These are phyloP conservation scores for Psilocybe mexicana DNA, from an alignment of 1,284 basidiomycete species.

Conservation along the genomic window DNA sequence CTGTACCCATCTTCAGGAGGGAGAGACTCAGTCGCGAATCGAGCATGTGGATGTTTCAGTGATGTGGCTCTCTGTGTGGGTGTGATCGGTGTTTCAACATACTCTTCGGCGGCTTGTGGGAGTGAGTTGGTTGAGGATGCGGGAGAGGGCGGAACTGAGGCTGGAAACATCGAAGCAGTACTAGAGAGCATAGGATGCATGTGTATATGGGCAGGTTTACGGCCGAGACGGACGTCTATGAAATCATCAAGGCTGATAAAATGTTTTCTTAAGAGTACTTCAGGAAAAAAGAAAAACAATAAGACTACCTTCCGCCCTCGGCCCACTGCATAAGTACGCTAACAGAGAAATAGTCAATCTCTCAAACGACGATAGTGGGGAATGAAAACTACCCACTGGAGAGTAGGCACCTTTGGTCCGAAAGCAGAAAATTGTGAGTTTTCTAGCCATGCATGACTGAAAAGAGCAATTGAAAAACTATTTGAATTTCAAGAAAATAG, in stretches of 20 bases:
- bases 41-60: background rate
- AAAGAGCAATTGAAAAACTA: background rate
- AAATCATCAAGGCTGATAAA: slow-evolving; percentile 72
- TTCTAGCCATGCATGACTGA: slow-evolving; percentile 89
- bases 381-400: slow-evolving; percentile 55
- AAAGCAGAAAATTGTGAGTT: slow-evolving; percentile 81
- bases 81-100: slow-evolving; percentile 2
- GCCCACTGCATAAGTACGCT: slow-evolving; percentile 95
- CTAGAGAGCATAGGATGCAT: slow-evolving; percentile 46
- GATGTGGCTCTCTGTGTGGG: slow-evolving; percentile 16
- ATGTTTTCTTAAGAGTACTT: background rate
- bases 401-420: slow-evolving; percentile 79
- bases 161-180: slow-evolving; percentile 29
- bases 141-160: slow-evolving; percentile 29
- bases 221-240: slow-evolving; percentile 74
- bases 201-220: slow-evolving; percentile 45
- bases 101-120: slow-evolving; percentile 4
- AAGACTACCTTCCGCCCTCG: slow-evolving; percentile 67
- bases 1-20: background rate
- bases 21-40: slow-evolving; percentile 18
- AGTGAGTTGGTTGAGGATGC: slow-evolving; percentile 14
- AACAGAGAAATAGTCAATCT: background rate
- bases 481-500: background rate
- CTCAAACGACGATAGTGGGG: background rate
- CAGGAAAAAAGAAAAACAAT: background rate